phyloP scores from a whole-genome alignment of 139 green algal genomes.

The Coccomyxa sp. region DNA sequence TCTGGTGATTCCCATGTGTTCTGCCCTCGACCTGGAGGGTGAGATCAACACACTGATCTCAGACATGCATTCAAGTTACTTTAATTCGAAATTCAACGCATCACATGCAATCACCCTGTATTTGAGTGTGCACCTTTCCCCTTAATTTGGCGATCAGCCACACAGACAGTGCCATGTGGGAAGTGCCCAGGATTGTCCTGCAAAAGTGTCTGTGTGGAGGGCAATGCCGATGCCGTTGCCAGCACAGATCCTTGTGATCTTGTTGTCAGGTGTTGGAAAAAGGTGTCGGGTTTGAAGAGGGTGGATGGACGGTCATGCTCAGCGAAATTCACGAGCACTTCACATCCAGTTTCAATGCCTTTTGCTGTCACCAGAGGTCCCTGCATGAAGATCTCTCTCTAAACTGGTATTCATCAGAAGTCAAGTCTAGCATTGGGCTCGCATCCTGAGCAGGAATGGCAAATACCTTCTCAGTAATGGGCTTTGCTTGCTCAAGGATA shows the following conservation, averaged over 20 bases:
- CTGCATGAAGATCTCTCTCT: not conserved
- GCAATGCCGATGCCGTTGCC: conserved; percentile 28
- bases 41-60: not conserved
- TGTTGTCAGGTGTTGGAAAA: conserved; percentile 15
- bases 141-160: conserved; percentile 62
- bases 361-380: not conserved
- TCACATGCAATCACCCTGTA: not conserved
- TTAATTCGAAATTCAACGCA: not conserved
- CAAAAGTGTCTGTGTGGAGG: conserved; percentile 57
- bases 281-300: conserved; percentile 20
- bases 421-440: too few relatives aligned
- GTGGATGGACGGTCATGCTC: not conserved
- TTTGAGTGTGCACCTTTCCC: conserved; percentile 54
- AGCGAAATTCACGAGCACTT: not conserved
- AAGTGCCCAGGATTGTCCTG: conserved; percentile 53
- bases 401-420: too few relatives aligned
- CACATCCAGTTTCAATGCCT: not conserved
- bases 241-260: conserved; percentile 40
- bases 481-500: too few relatives aligned
- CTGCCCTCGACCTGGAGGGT: conserved; percentile 60
- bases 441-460: too few relatives aligned
- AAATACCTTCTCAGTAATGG: too few relatives aligned
- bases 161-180: conserved; percentile 52
- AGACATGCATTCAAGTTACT: not conserved
- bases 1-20: conserved; percentile 85